Base-by-base conservation (phyloP, 1,139 yeast species). In the Pneumocystis sp. region DNA sequence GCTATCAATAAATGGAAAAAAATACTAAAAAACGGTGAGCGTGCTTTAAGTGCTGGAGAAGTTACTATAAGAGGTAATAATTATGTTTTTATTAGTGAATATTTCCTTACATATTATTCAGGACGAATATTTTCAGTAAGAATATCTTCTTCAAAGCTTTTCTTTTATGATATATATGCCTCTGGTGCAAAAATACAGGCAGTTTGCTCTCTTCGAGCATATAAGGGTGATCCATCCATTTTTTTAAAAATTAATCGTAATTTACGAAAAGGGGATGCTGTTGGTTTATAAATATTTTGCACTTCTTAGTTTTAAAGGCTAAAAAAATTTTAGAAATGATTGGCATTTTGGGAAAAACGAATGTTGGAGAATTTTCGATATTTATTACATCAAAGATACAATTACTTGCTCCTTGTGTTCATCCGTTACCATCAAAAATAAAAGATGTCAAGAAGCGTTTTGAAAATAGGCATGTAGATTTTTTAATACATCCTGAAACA, bases 311-410 rank as follows among this genome's bases (percentile, higher is more conserved):
- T 25, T 50, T 50, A n/a, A 25, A 25, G 21, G 10, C 31, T 50
- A 50, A 50, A 25, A 50, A 50, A 12, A 19, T 12, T 62, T 76
- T 90, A 1, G 77, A 82, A 6, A 83, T 84, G 44, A 70, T 76
- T 3, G 98, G 98, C 0, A 72, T 72, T 29, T 90, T 96, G 0
- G 87, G 95, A 56, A 74, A 82, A 3, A 88, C 97, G 0, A 83
- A 85, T 65, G 83, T 85, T 1, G 95, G 95, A 0, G 95, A 89
- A 71, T 76, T 91, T 15, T 86, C 96, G 0, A 72, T 93, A 66
- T 83, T 87, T 70, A 80, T 85, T n/a, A 74, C 76, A 0, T 69
- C 73, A 6, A 79, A 84, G 0, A 74, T 87, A 0, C 70, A 67
- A 40, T 74, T 89, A 29, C 79, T 87, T 12, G 74, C 91, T 0